Base-by-base conservation (phyloP, 192 early-diverging fungal species). In the Cladochytrium replicatum region DNA sequence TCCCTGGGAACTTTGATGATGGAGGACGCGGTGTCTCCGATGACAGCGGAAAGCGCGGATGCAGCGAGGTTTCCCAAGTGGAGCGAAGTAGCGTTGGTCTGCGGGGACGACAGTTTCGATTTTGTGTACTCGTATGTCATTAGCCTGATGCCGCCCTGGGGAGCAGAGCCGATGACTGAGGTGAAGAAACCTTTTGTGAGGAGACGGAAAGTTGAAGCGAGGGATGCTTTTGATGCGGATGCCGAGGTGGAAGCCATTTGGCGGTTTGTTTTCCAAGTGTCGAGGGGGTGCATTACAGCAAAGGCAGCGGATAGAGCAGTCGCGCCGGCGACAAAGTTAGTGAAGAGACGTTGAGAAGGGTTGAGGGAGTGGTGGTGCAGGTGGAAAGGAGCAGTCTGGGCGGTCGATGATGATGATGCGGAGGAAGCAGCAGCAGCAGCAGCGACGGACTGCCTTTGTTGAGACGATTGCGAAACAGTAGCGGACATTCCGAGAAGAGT, bases 1-100 rank as follows among this genome's bases (percentile, higher is more conserved):
- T 86, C 84, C 6, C 84, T 70, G 13, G 84, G 84, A 0, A 86
- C 84, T 56, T 86, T 86, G 60, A 86, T 71, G 19, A 86, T 75
- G 29, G 75, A 79, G 2, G 80, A 83, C 1, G 76, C 82, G 3
- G 78, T 50, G 58, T 86, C 84, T 30, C 84, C 84, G 26, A 77
- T 60, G 6, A 82, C 68, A 22, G 84, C 84, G 41, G 82, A 81
- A 26, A 84, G 45, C 29, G 84, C 82, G 15, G 80, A 80, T n/a
- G 72, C 74, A 9, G 77, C 66, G 32, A 78, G 75, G 11, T 69
- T 63, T 50, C 64, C 65, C n/a, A 48, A 55, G 54, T 46, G 49
- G 57, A 45, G 47, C 57, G 40, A 54, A 47, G 57, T 26, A 60
- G 44, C 39, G 37, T 26, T 39, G 47, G 11, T 58, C n/a, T 15